Percentiles rank a stretch among this genome's conserved stretches.
Conservation (phyloP, 1,139 yeast genomes). For the Pneumocystis carinii region DNA sequence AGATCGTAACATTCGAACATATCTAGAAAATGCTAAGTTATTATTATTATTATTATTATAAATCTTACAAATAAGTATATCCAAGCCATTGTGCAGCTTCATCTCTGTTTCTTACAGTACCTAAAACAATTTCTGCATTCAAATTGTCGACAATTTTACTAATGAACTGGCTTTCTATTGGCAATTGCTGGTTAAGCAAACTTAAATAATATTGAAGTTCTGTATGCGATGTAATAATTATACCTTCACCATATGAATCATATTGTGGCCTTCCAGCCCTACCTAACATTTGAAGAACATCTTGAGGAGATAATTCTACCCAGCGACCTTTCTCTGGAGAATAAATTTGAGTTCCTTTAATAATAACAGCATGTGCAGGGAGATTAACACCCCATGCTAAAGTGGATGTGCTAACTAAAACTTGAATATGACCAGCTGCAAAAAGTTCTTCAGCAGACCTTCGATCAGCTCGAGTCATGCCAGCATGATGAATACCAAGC, state of each 20-base stretch:
- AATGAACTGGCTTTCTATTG: constrained; percentile 80
- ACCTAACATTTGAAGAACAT: constrained; percentile 83
- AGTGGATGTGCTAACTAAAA: constrained; percentile 85
- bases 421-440: constrained; percentile 71
- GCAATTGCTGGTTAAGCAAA: constrained; percentile 72
- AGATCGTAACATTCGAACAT: constrained; percentile 59
- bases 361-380: constrained; percentile 91
- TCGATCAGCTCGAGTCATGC: constrained; percentile 60
- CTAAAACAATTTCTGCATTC: constrained; percentile 78
- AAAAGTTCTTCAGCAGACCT: constrained; percentile 69
- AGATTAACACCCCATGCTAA: constrained; percentile 97
- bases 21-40: constrained; percentile 18
- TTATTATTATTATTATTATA: not conserved
- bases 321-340: constrained; percentile 81
- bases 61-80: constrained; percentile 44
- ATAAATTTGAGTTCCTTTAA: constrained; percentile 88
- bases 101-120: constrained; percentile 42
- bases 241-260: constrained; percentile 86
- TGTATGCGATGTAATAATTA: constrained; percentile 74
- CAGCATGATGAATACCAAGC: constrained; percentile 92
- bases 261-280: constrained; percentile 96
- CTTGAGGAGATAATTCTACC: constrained; percentile 85
- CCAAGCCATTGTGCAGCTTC: constrained; percentile 73
- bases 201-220: constrained; percentile 83
- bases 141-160: constrained; percentile 53